Base-by-base conservation (phyloP, 768 basidiomycete species). In the Pulveroboletus sp. region DNA sequence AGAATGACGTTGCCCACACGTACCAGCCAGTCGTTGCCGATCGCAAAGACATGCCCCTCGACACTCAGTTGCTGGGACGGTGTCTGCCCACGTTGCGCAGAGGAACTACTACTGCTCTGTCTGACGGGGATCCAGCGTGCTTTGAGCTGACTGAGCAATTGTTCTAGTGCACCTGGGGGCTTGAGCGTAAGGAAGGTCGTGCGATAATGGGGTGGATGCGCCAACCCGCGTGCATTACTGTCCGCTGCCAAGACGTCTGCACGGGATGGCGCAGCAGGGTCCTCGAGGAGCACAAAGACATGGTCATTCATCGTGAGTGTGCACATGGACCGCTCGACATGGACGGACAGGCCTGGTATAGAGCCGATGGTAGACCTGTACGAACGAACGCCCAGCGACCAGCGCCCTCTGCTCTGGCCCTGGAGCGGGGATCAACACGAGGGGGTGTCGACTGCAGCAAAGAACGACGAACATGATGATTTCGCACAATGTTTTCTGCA, bases 11-110 rank as follows among this genome's bases (percentile, higher is more conserved):
- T 88, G 9, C 89, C 89, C 29, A 82, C 80, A 14, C 89, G 77
- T 9, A 92, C 84, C 16, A 90, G 68, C 86, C 90, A 92, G 63
- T 92, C 89, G 31, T 71, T 84, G 1, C 89, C 89, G 45, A 92
- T 87, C 16, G 80, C 67, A 61, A 82, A 90, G n/a, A 87, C 74
- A 44, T 76, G 69, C 0, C 88, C 89, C 45, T 91, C 89, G 25
- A 92, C 79, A 16, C 70, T 68, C n/a, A 90, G 65, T 53, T 90
- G 88, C 39, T 82, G 80, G 41, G 79, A 78, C 23, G 69, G 66
- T 43, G 76, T 55, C 59, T 80, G 79, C 16, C 71, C 70, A 58
- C 77, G 70, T 56, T 79, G 77, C 39, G 70, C 51, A 6, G 62
- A 61, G 32, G 60, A 59, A 11, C 65, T 52, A 11, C 65, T 53